Base-by-base conservation (phyloP, 768 basidiomycete species). In the Suillus decipiens region DNA sequence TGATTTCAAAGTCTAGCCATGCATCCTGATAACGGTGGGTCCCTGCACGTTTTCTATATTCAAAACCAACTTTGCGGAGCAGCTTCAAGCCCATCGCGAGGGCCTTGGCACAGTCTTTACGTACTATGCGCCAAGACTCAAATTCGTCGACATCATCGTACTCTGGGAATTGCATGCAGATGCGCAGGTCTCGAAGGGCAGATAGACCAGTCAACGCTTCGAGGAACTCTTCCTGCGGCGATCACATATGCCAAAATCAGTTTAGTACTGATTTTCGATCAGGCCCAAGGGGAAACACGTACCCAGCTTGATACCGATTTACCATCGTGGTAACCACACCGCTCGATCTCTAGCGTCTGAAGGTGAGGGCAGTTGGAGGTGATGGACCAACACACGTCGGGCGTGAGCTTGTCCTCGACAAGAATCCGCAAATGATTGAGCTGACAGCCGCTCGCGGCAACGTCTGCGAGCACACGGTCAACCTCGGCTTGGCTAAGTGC, bases 141-240 rank as follows among this genome's bases (percentile, higher is more conserved):
- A 68, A 57, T 62, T 74, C 73, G 17, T 75, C 74, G 12, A 67
- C 63, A 59, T 70, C 70, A 47, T 76, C 75, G 47, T 74, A 76
- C 41, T 76, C 75, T 0, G 75, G 76, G 66, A 76, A 76, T 62
- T 76, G 75, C 67, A 77, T 70, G 67, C 75, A 77, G 4, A 76
- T 69, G n/a, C 75, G 75, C 15, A 76, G 64, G 55, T 72, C 66
- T 42, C 66, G 75, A 8, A 76, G 66, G 1, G 64, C 65, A 17
- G 68, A 66, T 34, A 76, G 72, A 42, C 73, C 61, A 11, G 67
- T 70, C 22, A 76, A 66, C 6, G 76, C 73, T 62, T 72, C 70
- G 19, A 76, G 65, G 61, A 76, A 76, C 70, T 77, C 76, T 65
- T 76, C 68, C 75, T 76, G 68, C 66, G 63, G 59, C 57, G 70